Conservation (phyloP, 129 eudicot genomes). For the Erigeron canadensis region DNA sequence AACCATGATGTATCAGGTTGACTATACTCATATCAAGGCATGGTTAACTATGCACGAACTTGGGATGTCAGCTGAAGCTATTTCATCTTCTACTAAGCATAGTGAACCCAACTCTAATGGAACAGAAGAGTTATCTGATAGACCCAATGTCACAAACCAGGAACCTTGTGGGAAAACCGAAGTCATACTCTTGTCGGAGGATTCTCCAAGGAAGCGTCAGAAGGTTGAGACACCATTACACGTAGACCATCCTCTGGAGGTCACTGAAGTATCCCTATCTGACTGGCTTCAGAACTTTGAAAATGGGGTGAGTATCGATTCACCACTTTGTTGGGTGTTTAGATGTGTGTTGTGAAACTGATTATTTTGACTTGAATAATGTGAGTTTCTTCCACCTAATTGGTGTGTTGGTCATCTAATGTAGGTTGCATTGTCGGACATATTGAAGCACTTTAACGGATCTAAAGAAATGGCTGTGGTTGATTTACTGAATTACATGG, state of each 20-base stretch:
- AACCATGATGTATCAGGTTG: slow-evolving; percentile 43
- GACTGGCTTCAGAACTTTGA: slow-evolving; percentile 51
- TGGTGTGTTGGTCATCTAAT: slow-evolving; percentile 2
- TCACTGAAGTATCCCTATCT: slow-evolving; percentile 51
- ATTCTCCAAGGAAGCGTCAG: slow-evolving; percentile 52
- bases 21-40: slow-evolving; percentile 64
- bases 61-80: slow-evolving; percentile 48
- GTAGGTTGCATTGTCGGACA: slow-evolving; percentile 63
- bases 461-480: slow-evolving; percentile 46
- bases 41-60: slow-evolving; percentile 66
- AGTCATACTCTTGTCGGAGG: slow-evolving; percentile 26
- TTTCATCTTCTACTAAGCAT: slow-evolving; percentile 26
- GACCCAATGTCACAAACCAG: neutral
- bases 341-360: neutral
- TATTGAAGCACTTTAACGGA: slow-evolving; percentile 59
- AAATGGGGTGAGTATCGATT: slow-evolving; percentile 62
- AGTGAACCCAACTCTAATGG: slow-evolving; percentile 21
- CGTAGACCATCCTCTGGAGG: slow-evolving; percentile 31
- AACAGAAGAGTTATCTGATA: slow-evolving; percentile 24
- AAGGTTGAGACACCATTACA: slow-evolving; percentile 40
- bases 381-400: neutral
- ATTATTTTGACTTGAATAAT: neutral
- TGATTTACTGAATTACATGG: slow-evolving; percentile 51
- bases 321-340: slow-evolving; percentile 1
- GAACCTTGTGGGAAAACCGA: slow-evolving; percentile 13